phyloP scores from a whole-genome alignment of 2,329 filamentous ascomycete species.

The Colletotrichum sp. region DNA sequence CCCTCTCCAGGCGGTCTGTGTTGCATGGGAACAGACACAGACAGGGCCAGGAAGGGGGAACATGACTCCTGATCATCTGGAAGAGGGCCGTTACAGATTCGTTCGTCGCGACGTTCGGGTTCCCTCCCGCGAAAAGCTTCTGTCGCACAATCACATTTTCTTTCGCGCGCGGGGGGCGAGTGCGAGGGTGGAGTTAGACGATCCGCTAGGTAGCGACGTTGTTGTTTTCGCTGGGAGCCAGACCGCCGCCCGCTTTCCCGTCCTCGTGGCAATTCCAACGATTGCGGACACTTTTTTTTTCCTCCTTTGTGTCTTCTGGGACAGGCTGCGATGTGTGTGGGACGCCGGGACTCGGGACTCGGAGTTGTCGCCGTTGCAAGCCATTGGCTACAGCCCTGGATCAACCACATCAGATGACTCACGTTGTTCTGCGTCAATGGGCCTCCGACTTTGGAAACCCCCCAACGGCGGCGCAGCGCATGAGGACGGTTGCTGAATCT shows the following conservation, averaged over 20 bases:
- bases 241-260: background rate
- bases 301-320: background rate
- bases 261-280: constrained; percentile 6
- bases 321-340: background rate
- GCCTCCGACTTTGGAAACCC: background rate
- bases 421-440: background rate
- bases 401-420: constrained; percentile 13
- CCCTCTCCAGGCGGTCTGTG: constrained; percentile 1
- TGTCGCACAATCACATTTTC: background rate
- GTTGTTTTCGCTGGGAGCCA: background rate
- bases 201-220: background rate
- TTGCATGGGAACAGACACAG: background rate
- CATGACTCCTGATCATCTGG: constrained; percentile 1
- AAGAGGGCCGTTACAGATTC: background rate
- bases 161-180: background rate
- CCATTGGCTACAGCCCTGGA: background rate
- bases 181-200: background rate
- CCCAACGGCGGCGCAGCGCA: background rate
- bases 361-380: background rate
- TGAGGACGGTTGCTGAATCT: background rate
- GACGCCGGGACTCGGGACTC: background rate
- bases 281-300: background rate
- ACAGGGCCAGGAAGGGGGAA: background rate
- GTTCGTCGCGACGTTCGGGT: background rate
- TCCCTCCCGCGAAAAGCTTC: background rate